These are phyloP conservation scores for Oropetium thomaeum DNA, from an alignment of 176 grass and related monocot species.

Conservation along the genomic window DNA sequence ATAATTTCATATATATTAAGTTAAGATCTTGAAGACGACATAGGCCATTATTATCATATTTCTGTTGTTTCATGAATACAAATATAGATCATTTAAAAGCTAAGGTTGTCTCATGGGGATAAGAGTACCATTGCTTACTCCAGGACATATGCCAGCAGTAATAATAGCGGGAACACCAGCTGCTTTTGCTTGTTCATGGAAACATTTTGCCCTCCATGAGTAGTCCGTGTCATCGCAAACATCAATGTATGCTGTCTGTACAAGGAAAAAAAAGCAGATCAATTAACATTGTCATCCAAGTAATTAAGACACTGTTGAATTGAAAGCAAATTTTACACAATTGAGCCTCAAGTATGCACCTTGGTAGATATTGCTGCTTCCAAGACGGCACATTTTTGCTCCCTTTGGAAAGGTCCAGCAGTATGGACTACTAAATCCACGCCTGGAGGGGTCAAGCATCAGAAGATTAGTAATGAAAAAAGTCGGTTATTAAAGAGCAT, in stretches of 20 bases:
- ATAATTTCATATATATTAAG: not conserved
- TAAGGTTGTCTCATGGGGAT: too few species aligned
- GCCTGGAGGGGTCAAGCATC: slow-evolving; percentile 27
- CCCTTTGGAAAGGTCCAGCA: slow-evolving; percentile 81
- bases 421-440: slow-evolving; percentile 85
- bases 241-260: slow-evolving; percentile 87
- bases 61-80: not conserved
- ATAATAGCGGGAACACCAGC: slow-evolving; percentile 80
- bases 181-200: slow-evolving; percentile 71
- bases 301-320: not conserved
- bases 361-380: slow-evolving; percentile 88
- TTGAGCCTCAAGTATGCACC: slow-evolving; percentile 37
- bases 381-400: slow-evolving; percentile 64
- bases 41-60: not conserved
- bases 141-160: slow-evolving; percentile 93
- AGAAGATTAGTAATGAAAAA: not conserved
- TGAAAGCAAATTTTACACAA: not conserved
- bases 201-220: slow-evolving; percentile 71
- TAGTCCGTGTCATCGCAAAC: slow-evolving; percentile 87
- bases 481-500: not conserved
- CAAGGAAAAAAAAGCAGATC: not conserved
- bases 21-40: not conserved
- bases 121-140: slow-evolving; percentile 76
- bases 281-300: not conserved
- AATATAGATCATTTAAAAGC: too few species aligned